Percentiles rank a stretch among this genome's conserved stretches.
Evolutionary conservation across 768 basidiomycete species (phyloP).

Genomic region (Epithele typhae): DNA sequence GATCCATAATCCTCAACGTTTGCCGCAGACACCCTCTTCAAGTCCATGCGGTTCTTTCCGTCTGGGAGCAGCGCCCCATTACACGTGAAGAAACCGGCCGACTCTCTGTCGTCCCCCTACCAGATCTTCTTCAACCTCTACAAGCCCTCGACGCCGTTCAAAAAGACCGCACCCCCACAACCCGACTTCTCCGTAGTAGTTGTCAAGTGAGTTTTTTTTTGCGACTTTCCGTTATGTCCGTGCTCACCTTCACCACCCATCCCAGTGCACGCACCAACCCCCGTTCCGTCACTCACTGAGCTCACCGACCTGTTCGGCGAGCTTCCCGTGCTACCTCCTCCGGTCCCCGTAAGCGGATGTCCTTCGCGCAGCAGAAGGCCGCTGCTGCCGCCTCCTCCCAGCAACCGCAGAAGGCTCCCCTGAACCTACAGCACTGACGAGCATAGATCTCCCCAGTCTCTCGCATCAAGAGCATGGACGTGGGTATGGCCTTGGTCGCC

Average conservation of each 20-base stretch:
- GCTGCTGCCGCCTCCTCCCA: constrained; percentile 3
- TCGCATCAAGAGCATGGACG: constrained; percentile 15
- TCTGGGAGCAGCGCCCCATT: constrained; percentile 55
- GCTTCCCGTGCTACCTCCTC: constrained; percentile 59
- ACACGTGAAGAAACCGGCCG: constrained; percentile 25
- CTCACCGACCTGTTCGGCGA: constrained; percentile 66
- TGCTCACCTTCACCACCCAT: no score
- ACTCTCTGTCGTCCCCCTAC: constrained; percentile 50
- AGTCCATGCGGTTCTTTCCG: constrained; percentile 66
- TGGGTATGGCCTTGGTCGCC: constrained; percentile 20
- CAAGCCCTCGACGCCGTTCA: constrained; percentile 85
- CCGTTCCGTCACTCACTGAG: constrained; percentile 79
- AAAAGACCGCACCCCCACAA: constrained; percentile 66
- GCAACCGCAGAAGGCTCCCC: no score
- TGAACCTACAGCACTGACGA: no score
- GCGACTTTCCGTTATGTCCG: no score
- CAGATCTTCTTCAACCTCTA: constrained; percentile 86
- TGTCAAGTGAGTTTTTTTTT: constrained; percentile 79
- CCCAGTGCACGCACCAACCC: constrained; percentile 72
- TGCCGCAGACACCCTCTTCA: constrained; percentile 59
- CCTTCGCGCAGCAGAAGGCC: constrained; percentile 18
- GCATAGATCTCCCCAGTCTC: background rate
- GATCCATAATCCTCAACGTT: constrained; percentile 1
- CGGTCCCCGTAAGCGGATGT: constrained; percentile 47
- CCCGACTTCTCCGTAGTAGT: constrained; percentile 89